phyloP scores from a whole-genome alignment of 1,139 yeast species.

The Kurtzmaniella quercitrusa region DNA sequence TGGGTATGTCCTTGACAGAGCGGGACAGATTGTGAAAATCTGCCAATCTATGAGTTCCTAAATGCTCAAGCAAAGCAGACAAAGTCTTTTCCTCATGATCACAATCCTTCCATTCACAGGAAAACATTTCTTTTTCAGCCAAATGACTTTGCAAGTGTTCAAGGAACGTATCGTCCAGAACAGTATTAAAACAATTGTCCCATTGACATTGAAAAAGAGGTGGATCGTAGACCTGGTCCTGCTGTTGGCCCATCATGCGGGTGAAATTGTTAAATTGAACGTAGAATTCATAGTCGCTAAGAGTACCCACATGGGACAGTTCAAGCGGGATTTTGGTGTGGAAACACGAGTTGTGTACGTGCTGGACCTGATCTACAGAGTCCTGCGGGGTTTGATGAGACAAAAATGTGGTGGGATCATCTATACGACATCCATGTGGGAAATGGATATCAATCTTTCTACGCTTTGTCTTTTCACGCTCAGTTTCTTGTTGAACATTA shows the following conservation, averaged over 20 bases:
- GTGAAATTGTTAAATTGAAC: conserved; percentile 37
- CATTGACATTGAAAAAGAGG: conserved; percentile 43
- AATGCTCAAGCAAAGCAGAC: conserved; percentile 54
- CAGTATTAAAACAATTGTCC: conserved; percentile 47
- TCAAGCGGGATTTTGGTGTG: conserved; percentile 39
- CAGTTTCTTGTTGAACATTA: conserved; percentile 24
- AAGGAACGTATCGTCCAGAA: conserved; percentile 44
- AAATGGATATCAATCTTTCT: conserved; percentile 21
- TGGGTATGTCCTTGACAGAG: too few relatives aligned
- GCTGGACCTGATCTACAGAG: conserved; percentile 6
- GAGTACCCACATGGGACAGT: conserved; percentile 13
- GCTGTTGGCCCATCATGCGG: conserved; percentile 1
- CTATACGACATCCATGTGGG: conserved; percentile 39
- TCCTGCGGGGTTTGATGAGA: neutral
- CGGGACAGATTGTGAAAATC: too few relatives aligned
- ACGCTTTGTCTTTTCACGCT: conserved; percentile 3
- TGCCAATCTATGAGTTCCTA: conserved; percentile 45
- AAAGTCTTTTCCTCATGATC: conserved; percentile 49
- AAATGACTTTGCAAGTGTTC: conserved; percentile 60
- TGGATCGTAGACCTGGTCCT: conserved; percentile 3
- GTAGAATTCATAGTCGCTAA: conserved; percentile 41
- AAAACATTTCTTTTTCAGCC: conserved; percentile 20
- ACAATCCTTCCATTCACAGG: conserved; percentile 77
- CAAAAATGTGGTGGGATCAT: neutral
- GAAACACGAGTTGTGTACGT: conserved; percentile 44